A percentile compares a stretch with the other conserved stretches of the same genome.
phyloP scores from a whole-genome alignment of 2,329 filamentous ascomycete species.

The Elsinoe fawcettii region DNA sequence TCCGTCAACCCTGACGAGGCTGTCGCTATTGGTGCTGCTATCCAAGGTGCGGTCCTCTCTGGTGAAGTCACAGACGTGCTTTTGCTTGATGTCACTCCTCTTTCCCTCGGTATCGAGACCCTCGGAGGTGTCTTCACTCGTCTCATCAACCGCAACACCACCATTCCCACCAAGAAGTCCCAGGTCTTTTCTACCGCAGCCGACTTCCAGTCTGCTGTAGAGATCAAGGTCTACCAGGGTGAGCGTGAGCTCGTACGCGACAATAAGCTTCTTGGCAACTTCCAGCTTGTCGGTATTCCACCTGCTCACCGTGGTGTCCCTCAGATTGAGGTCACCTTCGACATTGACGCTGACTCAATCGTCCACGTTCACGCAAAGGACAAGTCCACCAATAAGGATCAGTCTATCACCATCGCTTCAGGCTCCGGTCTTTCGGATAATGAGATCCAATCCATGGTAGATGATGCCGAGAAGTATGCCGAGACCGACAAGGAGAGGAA shows the following conservation, averaged over 20 bases:
- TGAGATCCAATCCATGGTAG: constrained; percentile 96
- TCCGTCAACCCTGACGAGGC: constrained; percentile 98
- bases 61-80: constrained; percentile 95
- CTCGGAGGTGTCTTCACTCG: constrained; percentile 96
- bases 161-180: constrained; percentile 98
- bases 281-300: constrained; percentile 96
- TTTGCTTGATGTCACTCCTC: constrained; percentile 88
- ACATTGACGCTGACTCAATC: constrained; percentile 96
- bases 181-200: constrained; percentile 96
- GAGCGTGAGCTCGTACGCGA: constrained; percentile 98
- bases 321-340: constrained; percentile 96
- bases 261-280: constrained; percentile 98
- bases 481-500: constrained; percentile 96
- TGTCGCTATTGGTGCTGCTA: constrained; percentile 92
- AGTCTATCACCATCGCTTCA: constrained; percentile 97
- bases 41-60: constrained; percentile 92
- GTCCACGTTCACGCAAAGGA: constrained; percentile 98
- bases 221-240: constrained; percentile 99
- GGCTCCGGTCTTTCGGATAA: constrained; percentile 91
- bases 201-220: constrained; percentile 96
- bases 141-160: constrained; percentile 98
- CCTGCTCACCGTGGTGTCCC: constrained; percentile 94
- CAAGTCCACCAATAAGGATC: constrained; percentile 98
- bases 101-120: constrained; percentile 97
- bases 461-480: constrained; percentile 94